These are phyloP conservation scores for Penicillium sp. DNA, from an alignment of 2,329 filamentous ascomycete genomes.

Conservation along the genomic window DNA sequence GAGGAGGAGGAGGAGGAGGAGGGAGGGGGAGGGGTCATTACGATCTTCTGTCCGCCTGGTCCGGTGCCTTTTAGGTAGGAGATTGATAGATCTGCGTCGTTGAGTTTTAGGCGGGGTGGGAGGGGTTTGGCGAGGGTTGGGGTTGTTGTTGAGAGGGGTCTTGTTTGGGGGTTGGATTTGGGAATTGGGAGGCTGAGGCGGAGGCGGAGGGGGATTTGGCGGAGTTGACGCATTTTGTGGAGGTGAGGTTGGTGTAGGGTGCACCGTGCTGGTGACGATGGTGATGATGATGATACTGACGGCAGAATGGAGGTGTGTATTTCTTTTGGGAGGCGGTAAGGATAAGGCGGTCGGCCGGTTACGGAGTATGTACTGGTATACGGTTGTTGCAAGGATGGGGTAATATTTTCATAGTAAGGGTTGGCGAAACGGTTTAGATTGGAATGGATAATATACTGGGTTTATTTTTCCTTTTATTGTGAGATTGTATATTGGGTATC, in stretches of 20 bases:
- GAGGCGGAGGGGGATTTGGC: too few species aligned
- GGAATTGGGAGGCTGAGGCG: too few species aligned
- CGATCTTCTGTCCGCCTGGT: constrained; percentile 94
- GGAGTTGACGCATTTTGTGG: neutral
- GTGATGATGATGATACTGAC: neutral
- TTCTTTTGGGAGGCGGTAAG: too few species aligned
- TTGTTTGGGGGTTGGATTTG: neutral
- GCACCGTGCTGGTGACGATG: too few species aligned
- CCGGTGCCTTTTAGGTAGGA: constrained; percentile 88
- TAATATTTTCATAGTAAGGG: too few species aligned
- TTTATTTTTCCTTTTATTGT: too few species aligned
- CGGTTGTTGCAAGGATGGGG: too few species aligned
- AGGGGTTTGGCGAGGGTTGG: constrained; percentile 59
- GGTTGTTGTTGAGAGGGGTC: constrained; percentile 31
- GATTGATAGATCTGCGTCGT: constrained; percentile 80
- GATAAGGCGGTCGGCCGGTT: too few species aligned
- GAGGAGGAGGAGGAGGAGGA: too few species aligned
- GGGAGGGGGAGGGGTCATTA: constrained; percentile 39
- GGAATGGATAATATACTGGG: neutral
- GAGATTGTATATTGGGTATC: constrained; percentile 14
- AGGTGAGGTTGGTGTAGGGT: neutral
- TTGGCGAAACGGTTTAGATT: too few species aligned
- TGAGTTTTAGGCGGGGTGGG: constrained; percentile 75
- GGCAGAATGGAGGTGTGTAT: too few species aligned
- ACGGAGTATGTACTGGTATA: too few species aligned